Percentiles rank a stretch among this genome's conserved stretches.
Evolutionary conservation across 805 yeast species (phyloP).

Genomic region (Kuraishia piskuri): DNA sequence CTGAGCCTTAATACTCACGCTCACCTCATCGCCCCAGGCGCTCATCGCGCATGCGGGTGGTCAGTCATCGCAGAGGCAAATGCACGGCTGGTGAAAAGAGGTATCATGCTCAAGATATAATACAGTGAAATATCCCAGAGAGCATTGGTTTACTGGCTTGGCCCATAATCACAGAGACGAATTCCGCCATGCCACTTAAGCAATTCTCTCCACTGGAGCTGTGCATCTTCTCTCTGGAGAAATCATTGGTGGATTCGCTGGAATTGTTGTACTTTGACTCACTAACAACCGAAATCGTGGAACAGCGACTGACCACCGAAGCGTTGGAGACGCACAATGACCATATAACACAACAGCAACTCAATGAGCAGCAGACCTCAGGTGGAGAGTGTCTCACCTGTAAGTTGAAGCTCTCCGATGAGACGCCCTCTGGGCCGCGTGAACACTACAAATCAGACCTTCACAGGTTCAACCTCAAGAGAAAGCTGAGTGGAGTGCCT

Average conservation of each 20-base stretch:
- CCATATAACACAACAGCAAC: constrained; percentile 5
- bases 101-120: no score
- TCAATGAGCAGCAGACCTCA: constrained; percentile 4
- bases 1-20: no score
- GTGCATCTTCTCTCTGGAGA: constrained; percentile 40
- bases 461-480: constrained; percentile 51
- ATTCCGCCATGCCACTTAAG: not conserved
- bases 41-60: not conserved
- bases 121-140: no score
- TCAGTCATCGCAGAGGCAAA: not conserved
- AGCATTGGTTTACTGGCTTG: no score
- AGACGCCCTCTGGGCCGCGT: constrained; percentile 12
- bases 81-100: no score
- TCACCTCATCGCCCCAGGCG: not conserved
- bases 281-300: constrained; percentile 28
- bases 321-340: constrained; percentile 7
- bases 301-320: constrained; percentile 8
- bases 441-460: constrained; percentile 50
- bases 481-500: constrained; percentile 34
- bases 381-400: constrained; percentile 8
- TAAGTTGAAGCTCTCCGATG: constrained; percentile 5
- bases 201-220: constrained; percentile 19
- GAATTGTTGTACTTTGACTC: constrained; percentile 49
- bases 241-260: constrained; percentile 33
- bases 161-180: not conserved